A percentile compares a stretch with the other conserved stretches of the same genome.
These are phyloP conservation scores for Bipolaris bicolor DNA, from an alignment of 2,329 filamentous ascomycete genomes.

Conservation along the genomic window DNA sequence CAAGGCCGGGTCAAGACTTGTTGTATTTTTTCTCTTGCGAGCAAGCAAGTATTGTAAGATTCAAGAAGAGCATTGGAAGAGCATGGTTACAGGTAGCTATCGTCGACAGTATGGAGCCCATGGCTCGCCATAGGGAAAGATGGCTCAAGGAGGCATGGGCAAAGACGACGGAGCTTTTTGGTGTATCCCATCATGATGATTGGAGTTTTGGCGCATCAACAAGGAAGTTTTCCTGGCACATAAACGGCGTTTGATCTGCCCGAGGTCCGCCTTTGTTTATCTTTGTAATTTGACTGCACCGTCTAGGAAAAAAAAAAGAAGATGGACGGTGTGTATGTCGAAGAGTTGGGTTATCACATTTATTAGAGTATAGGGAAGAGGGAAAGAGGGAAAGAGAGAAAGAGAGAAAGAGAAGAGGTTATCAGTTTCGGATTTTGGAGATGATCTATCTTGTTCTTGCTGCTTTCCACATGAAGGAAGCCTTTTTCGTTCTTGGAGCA, in stretches of 20 bases:
- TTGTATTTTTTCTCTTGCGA: slow-evolving; percentile 3
- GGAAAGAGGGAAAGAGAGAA: too few relatives aligned
- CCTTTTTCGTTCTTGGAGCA: too few relatives aligned
- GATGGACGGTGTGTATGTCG: not conserved
- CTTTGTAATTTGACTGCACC: not conserved
- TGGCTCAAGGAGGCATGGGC: not conserved
- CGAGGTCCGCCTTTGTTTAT: not conserved
- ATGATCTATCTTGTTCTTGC: too few relatives aligned
- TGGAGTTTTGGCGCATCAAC: slow-evolving; percentile 5
- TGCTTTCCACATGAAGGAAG: too few relatives aligned
- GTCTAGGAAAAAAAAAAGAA: not conserved
- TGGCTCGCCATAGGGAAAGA: not conserved
- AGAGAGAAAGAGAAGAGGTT: too few relatives aligned
- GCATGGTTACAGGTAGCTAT: not conserved
- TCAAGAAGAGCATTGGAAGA: not conserved
- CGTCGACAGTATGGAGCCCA: not conserved
- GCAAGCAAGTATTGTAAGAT: slow-evolving; percentile 11
- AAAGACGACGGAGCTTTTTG: not conserved
- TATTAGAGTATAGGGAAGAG: not conserved
- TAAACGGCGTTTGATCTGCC: not conserved
- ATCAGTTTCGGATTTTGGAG: too few relatives aligned
- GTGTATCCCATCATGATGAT: slow-evolving; percentile 3
- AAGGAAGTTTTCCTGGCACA: not conserved
- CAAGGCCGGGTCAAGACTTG: not conserved
- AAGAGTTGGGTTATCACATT: not conserved